Base-by-base conservation (phyloP, 768 basidiomycete species). In the Suillus ampliporus region DNA sequence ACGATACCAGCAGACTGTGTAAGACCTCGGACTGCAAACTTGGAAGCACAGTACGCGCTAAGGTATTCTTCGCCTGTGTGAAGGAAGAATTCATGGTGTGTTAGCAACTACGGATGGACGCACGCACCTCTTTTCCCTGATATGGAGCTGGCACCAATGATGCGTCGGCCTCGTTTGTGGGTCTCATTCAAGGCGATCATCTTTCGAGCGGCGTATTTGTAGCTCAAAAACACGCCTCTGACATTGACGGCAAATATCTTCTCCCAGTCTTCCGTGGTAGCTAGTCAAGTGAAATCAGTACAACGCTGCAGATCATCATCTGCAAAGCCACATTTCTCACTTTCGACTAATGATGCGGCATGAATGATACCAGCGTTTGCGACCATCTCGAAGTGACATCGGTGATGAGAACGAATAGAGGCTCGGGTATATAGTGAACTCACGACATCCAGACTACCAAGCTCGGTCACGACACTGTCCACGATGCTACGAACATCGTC, bases 381-480 rank as follows among this genome's bases (percentile, higher is more conserved):
- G 9, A 73, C 64, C 73, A 73, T 73, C 73, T 69, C 2, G 17
- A 48, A 38, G 19, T 34, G 5, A 23, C 4, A n/a, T 3, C 3
- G 19, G 13, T 34, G 40, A 31, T 5, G 17, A 23, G 21, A 14
- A 14, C 26, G 0, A 31, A 34, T 41, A 10, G 2, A 46, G 1
- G 19, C 15, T 54, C 3, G 6, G 7, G 1, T 0, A 11, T 28
- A 17, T 21, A 1, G 14, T 7, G 7, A 4, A 70, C 83, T 62
- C 57, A 84, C 84, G 15, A 83, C 82, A 63, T 85, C 82, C n/a
- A 87, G 62, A 6, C 79, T 68, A 5, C 84, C 84, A 13, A 84
- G 71, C 7, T 68, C 65, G 6, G 69, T 50, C 2, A 72, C 68
- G 11, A 69, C 69, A 1, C 52, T 52, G 8, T 72, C 72, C 4